These are phyloP conservation scores for Talaromyces adpressus DNA, from an alignment of 495 filamentous ascomycete species.

Conservation along the genomic window DNA sequence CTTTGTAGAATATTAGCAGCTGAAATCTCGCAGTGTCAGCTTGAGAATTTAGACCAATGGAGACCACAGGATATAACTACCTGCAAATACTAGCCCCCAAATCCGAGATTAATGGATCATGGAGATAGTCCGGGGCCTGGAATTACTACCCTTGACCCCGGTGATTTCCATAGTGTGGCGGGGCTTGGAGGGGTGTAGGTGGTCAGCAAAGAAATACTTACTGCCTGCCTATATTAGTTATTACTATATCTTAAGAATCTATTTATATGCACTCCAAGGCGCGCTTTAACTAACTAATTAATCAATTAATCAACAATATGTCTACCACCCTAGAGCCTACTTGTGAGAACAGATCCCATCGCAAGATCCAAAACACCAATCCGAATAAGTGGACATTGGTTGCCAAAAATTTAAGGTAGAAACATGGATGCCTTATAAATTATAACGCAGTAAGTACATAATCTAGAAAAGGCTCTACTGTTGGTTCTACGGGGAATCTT, in stretches of 20 bases:
- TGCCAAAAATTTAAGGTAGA: background rate
- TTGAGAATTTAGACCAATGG: background rate
- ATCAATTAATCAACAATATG: background rate
- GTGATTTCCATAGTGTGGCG: background rate
- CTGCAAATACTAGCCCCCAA: slow-evolving; percentile 1
- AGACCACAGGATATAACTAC: background rate
- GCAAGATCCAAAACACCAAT: background rate
- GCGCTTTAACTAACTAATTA: too few relatives aligned
- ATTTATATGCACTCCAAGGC: too few relatives aligned
- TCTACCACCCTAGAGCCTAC: background rate
- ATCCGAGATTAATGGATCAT: background rate
- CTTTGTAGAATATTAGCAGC: slow-evolving; percentile 2
- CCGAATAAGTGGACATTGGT: background rate
- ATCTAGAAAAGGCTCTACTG: background rate
- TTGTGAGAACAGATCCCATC: background rate
- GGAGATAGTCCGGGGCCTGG: background rate
- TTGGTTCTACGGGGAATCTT: too few relatives aligned
- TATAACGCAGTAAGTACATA: background rate
- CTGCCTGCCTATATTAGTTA: slow-evolving; percentile 1
- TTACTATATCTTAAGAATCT: slow-evolving; percentile 1
- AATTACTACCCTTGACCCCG: background rate
- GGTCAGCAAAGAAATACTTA: background rate
- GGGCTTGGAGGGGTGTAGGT: background rate
- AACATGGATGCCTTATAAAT: background rate
- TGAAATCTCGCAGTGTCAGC: background rate